A percentile compares a stretch with the other conserved stretches of the same genome.
These are phyloP conservation scores for Aethionema arabicum DNA, from an alignment of 345 rosid genomes.

Conservation along the genomic window DNA sequence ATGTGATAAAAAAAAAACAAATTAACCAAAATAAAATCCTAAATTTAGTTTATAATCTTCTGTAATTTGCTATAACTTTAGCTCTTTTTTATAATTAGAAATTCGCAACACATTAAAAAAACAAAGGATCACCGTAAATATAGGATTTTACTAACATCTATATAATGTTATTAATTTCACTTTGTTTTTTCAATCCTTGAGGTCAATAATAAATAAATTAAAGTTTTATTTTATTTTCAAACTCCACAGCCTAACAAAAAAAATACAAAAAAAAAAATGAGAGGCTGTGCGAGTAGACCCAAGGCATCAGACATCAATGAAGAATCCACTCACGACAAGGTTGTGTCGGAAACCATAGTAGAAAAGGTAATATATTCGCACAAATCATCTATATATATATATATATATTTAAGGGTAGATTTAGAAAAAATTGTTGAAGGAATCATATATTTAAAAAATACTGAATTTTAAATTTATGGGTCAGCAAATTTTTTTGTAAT, in stretches of 20 bases:
- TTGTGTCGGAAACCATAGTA: constrained; percentile 31
- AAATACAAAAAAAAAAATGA: constrained; percentile 34
- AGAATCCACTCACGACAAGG: constrained; percentile 32
- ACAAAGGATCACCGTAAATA: constrained; percentile 15
- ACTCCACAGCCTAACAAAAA: constrained; percentile 39
- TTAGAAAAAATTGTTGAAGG: too few species aligned
- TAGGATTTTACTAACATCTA: constrained; percentile 25
- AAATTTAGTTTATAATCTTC: not conserved
- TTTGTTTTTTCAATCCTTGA: constrained; percentile 30
- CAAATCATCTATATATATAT: constrained; percentile 6
- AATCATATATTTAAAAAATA: too few species aligned
- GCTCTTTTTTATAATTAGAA: constrained; percentile 7
- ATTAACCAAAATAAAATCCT: too few species aligned
- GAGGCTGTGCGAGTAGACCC: constrained; percentile 58
- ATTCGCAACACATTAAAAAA: constrained; percentile 5
- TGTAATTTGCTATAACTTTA: constrained; percentile 30
- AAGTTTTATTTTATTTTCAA: constrained; percentile 4
- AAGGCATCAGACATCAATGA: constrained; percentile 42
- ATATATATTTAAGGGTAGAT: too few species aligned
- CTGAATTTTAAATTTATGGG: too few species aligned
- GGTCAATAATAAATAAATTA: constrained; percentile 27
- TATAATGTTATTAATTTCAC: constrained; percentile 22
- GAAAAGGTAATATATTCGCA: constrained; percentile 21
- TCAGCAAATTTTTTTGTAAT: too few species aligned
- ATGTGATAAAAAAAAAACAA: too few species aligned